Base-by-base conservation (phyloP, 495 filamentous ascomycete species). In the Tuber calosporum region DNA sequence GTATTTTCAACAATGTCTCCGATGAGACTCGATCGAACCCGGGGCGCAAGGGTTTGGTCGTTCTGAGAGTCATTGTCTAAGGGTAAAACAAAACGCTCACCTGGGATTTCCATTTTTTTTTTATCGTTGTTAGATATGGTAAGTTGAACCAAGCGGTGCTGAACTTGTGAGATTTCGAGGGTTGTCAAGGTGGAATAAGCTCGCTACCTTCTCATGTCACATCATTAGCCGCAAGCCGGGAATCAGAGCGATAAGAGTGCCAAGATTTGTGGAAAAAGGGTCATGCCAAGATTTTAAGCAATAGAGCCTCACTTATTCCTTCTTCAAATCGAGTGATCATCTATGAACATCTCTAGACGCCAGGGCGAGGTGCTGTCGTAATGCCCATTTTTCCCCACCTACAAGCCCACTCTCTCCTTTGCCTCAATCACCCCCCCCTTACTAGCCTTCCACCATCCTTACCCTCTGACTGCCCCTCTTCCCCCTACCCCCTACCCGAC, bases 1-100 rank as follows among this genome's bases (percentile, higher is more conserved):
- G 92, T 89, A 83, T 98, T 79, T 67, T 82, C 95, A 76, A 88
- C 83, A 82, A 99, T 90, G 74, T 97, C 94, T 37, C 86, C 85
- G 66, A 99, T 85, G 45, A 84, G 81, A 75, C 79, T 83, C 41
- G 78, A 82, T 68, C 80, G 80, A 67, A 77, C 74, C n/a, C 70
- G 76, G 45, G 77, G 36, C 41, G 74, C 38, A 70, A 34, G 69
- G 17, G 69, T 69, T 17, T 37, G 20, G 20, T 80, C 81, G 36
- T 80, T 75, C 75, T 48, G 68, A 39, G 72, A 66, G 68, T 68
- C 76, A 62, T 69, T 72, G 40, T 85, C 87, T 26, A 89, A 75
- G 74, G 87, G 83, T 11, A 89, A 80, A n/a, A 85, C 80, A 72
- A 91, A 90, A n/a, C 87, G 85, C 74, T 90, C 84, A 66, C 89